Evolutionary conservation across 805 yeast species (phyloP).

Genomic region (Saturnispora ahearnii): DNA sequence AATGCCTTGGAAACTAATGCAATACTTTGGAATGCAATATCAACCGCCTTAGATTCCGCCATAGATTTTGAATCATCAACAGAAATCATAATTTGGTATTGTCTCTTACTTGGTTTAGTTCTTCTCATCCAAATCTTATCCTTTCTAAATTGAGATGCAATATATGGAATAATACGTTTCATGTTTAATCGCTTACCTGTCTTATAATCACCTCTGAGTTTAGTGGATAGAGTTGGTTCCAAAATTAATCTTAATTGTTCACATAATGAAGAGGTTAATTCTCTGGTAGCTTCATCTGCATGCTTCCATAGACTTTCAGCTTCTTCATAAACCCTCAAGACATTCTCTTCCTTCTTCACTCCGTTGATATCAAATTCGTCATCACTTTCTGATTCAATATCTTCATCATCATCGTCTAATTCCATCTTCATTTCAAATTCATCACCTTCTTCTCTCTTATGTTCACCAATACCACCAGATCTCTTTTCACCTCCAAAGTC

Average conservation of each 20-base stretch:
- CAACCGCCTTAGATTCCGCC: conserved; percentile 87
- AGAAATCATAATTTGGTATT: conserved; percentile 95
- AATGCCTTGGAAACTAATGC: conserved; percentile 90
- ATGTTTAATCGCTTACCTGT: conserved; percentile 95
- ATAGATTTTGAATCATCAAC: conserved; percentile 96
- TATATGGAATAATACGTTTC: conserved; percentile 96
- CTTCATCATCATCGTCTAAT: conserved; percentile 26
- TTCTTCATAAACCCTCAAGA: conserved; percentile 34
- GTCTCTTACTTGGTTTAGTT: conserved; percentile 94
- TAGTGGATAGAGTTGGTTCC: conserved; percentile 95
- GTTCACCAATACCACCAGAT: conserved; percentile 18
- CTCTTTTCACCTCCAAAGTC: conserved; percentile 15
- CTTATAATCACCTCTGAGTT: conserved; percentile 88
- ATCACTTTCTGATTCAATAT: conserved; percentile 21
- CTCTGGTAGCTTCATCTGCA: conserved; percentile 80
- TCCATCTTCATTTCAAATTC: conserved; percentile 40
- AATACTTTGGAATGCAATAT: conserved; percentile 88
- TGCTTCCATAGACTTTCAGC: conserved; percentile 75
- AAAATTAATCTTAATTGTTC: conserved; percentile 89
- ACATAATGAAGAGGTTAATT: conserved; percentile 75
- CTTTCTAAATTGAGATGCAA: conserved; percentile 94
- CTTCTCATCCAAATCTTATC: conserved; percentile 98
- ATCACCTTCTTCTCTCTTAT: conserved; percentile 26
- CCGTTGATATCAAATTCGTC: conserved; percentile 15
- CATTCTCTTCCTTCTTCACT: conserved; percentile 17